phyloP scores from a whole-genome alignment of 2,329 filamentous ascomycete species.

The Mariannaea elegans region DNA sequence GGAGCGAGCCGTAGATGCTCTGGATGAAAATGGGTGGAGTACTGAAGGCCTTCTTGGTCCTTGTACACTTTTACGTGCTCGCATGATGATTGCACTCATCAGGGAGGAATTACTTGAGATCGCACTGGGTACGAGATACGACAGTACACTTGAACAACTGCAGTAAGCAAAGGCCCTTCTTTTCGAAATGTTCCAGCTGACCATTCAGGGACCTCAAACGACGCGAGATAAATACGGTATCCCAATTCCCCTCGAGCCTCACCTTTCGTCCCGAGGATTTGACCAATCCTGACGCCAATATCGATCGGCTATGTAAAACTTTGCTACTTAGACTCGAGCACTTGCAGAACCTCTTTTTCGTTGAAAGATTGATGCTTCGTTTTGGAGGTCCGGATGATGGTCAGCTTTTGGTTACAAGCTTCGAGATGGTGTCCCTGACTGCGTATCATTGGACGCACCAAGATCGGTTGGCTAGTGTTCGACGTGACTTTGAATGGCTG shows the following conservation, averaged over 20 bases:
- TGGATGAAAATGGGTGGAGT: slow-evolving; percentile 14
- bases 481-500: slow-evolving; percentile 60
- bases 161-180: slow-evolving; percentile 19
- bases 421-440: slow-evolving; percentile 57
- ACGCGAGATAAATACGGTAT: slow-evolving; percentile 43
- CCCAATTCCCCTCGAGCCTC: slow-evolving; percentile 50
- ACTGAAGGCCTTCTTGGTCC: slow-evolving; percentile 44
- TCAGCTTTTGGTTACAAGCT: slow-evolving; percentile 54
- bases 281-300: slow-evolving; percentile 41
- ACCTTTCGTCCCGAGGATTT: slow-evolving; percentile 50
- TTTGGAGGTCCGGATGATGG: slow-evolving; percentile 48
- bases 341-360: slow-evolving; percentile 66
- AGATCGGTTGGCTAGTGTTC: slow-evolving; percentile 52
- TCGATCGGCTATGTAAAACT: slow-evolving; percentile 50
- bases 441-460: slow-evolving; percentile 60
- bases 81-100: slow-evolving; percentile 57
- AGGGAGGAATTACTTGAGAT: slow-evolving; percentile 68
- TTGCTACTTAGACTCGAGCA: slow-evolving; percentile 59
- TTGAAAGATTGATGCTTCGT: slow-evolving; percentile 64
- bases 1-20: background rate
- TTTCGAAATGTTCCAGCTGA: too few relatives aligned
- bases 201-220: slow-evolving; percentile 47
- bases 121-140: slow-evolving; percentile 51
- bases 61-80: slow-evolving; percentile 56
- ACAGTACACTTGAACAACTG: slow-evolving; percentile 27